phyloP scores from a whole-genome alignment of 306 rosid species.

The Inga laurina region DNA sequence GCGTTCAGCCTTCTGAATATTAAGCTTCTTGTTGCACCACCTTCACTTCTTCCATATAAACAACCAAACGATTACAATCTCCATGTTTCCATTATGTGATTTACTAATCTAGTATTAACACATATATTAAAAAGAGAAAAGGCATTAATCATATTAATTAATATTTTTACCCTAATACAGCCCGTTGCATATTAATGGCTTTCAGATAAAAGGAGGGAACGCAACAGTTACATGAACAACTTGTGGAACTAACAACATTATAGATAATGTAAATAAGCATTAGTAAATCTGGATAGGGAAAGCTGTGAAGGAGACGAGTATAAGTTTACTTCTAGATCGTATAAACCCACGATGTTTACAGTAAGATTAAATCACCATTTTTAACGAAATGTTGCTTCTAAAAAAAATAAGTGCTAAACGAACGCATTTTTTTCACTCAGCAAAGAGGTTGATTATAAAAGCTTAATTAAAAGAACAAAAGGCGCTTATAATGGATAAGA shows the following conservation, averaged over 20 bases:
- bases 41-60: background rate
- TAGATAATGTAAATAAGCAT: background rate
- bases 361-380: background rate
- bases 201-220: background rate
- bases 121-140: background rate
- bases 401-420: background rate
- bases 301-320: background rate
- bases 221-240: background rate
- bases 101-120: background rate
- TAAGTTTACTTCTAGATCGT: background rate
- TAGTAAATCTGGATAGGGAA: background rate
- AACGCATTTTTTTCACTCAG: background rate
- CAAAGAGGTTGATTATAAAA: no score
- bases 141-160: background rate
- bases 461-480: background rate
- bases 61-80: background rate
- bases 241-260: slow-evolving; percentile 2
- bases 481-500: background rate
- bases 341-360: background rate
- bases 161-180: background rate
- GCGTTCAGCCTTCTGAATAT: background rate
- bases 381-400: no score
- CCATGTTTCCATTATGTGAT: background rate
- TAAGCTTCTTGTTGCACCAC: background rate
- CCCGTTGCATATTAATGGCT: background rate